Evolutionary conservation across 108 stramenopile species (phyloP).

Genomic region (Pseudonitzschia delicatissima): DNA sequence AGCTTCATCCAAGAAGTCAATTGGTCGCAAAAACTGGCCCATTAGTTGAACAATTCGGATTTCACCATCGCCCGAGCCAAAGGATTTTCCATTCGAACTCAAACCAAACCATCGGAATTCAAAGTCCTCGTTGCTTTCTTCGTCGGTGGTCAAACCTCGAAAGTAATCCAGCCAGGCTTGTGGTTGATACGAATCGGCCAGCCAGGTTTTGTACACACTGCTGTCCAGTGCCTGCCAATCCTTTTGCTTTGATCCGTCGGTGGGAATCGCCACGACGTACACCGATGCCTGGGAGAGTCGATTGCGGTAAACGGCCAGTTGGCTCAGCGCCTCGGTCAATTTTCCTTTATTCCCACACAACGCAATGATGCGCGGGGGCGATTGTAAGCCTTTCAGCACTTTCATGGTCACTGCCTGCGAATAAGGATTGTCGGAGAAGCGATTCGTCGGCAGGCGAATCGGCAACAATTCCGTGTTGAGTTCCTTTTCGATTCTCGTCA

Average conservation of each 20-base stretch:
- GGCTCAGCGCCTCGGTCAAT: slow-evolving; percentile 33
- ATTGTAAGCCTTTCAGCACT: slow-evolving; percentile 6
- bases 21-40: slow-evolving; percentile 69
- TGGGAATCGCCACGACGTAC: slow-evolving; percentile 56
- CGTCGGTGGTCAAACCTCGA: slow-evolving; percentile 29
- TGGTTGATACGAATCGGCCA: slow-evolving; percentile 52
- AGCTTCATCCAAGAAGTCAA: slow-evolving; percentile 43
- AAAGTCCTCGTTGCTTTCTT: background rate
- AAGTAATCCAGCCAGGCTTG: slow-evolving; percentile 62
- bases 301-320: slow-evolving; percentile 41
- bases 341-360: slow-evolving; percentile 49
- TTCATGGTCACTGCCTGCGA: slow-evolving; percentile 23
- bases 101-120: slow-evolving; percentile 78
- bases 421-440: slow-evolving; percentile 33
- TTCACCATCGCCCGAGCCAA: slow-evolving; percentile 67
- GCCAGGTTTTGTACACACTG: slow-evolving; percentile 27
- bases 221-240: slow-evolving; percentile 13
- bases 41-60: slow-evolving; percentile 53
- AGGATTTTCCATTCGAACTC: slow-evolving; percentile 64
- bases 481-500: slow-evolving; percentile 77
- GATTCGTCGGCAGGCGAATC: slow-evolving; percentile 54
- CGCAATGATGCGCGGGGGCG: slow-evolving; percentile 53
- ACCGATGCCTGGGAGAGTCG: slow-evolving; percentile 58
- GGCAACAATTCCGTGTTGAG: slow-evolving; percentile 55
- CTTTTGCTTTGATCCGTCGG: slow-evolving; percentile 45